Conservation (phyloP, 2,329 filamentous ascomycete genomes). For the Aspergillus sp. region DNA sequence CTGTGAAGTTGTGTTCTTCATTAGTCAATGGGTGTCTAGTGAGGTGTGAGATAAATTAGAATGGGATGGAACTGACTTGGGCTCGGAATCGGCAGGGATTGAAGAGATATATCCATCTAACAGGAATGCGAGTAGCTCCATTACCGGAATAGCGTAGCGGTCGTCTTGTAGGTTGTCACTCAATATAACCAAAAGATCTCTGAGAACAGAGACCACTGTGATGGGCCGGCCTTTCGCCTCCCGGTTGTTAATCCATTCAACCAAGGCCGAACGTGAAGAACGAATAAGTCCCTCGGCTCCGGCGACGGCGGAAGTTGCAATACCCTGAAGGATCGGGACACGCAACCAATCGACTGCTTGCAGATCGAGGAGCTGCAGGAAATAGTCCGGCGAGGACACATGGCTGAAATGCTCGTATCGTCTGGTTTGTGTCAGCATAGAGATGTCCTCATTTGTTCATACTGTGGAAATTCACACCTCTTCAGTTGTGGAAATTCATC, state of each 20-base stretch:
- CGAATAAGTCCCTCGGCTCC: conserved; percentile 47
- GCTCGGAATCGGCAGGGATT: conserved; percentile 46
- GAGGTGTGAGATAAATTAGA: neutral
- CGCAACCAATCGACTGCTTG: conserved; percentile 38
- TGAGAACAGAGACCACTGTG: conserved; percentile 49
- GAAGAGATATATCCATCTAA: conserved; percentile 58
- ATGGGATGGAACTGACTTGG: conserved; percentile 27
- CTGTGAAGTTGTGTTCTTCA: conserved; percentile 23
- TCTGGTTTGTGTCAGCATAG: conserved; percentile 24
- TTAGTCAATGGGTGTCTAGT: conserved; percentile 2
- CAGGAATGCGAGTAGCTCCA: conserved; percentile 77
- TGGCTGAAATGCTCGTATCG: conserved; percentile 46
- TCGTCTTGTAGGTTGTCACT: conserved; percentile 59
- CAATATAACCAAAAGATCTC: conserved; percentile 56
- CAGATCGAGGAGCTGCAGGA: conserved; percentile 40
- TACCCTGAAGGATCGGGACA: conserved; percentile 40
- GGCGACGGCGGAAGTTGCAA: conserved; percentile 45
- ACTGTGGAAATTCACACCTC: conserved; percentile 39
- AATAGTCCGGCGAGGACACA: conserved; percentile 46
- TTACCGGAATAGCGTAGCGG: conserved; percentile 68
- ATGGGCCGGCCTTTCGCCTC: conserved; percentile 28
- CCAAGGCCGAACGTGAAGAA: conserved; percentile 42
- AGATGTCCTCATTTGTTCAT: neutral
- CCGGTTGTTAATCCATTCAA: conserved; percentile 33
- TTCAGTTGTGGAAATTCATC: conserved; percentile 34